phyloP scores from a whole-genome alignment of 805 yeast genomes.

The Candida fluviatilis region DNA sequence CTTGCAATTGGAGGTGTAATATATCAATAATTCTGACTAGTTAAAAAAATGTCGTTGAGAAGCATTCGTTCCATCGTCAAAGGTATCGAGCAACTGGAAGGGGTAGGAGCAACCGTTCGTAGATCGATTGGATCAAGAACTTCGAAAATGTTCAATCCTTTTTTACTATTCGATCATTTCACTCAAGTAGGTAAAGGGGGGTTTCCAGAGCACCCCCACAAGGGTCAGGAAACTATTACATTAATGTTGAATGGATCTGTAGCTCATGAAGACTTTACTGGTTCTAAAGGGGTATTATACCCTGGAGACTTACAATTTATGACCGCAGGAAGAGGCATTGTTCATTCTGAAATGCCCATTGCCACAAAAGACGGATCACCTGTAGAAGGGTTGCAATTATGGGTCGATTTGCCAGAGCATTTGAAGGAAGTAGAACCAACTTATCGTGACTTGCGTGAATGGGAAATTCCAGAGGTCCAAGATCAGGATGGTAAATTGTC shows the following conservation, averaged over 20 bases:
- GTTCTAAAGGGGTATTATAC: constrained; percentile 63
- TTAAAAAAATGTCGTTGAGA: constrained; percentile 13
- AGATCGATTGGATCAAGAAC: constrained; percentile 68
- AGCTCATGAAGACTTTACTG: constrained; percentile 66
- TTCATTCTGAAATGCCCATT: constrained; percentile 83
- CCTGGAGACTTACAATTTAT: constrained; percentile 86
- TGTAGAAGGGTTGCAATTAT: constrained; percentile 67
- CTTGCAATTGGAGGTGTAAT: too few species aligned
- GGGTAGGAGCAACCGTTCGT: constrained; percentile 79
- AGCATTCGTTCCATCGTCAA: constrained; percentile 24
- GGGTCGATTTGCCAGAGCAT: constrained; percentile 76
- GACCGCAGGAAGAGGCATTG: constrained; percentile 87
- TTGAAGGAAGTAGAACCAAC: constrained; percentile 63
- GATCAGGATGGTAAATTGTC: constrained; percentile 57
- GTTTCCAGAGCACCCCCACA: constrained; percentile 35
- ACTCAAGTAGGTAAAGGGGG: constrained; percentile 51
- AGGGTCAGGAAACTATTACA: constrained; percentile 34
- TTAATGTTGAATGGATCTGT: constrained; percentile 27
- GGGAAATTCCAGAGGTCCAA: constrained; percentile 64
- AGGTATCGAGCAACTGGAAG: constrained; percentile 73
- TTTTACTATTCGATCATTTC: constrained; percentile 76
- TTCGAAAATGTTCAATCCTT: constrained; percentile 74
- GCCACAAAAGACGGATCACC: constrained; percentile 44
- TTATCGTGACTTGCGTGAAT: constrained; percentile 66
- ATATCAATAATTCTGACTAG: neutral